Conservation (phyloP, 495 filamentous ascomycete genomes). For the Acidomyces sp. region DNA sequence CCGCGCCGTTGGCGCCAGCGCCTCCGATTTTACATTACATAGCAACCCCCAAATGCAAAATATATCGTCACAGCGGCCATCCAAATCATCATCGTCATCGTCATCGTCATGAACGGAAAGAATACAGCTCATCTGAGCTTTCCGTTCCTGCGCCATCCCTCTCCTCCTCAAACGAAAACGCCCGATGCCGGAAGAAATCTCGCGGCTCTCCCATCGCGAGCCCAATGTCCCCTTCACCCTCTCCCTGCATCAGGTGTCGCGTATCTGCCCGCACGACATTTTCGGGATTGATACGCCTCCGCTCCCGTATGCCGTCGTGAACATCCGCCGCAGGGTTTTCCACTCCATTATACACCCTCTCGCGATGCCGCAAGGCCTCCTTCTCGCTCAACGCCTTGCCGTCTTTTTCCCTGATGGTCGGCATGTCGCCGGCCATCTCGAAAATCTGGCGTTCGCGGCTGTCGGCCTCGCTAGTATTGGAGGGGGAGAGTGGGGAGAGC, state of each 20-base stretch:
- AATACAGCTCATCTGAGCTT: too few relatives aligned
- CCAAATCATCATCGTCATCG: too few relatives aligned
- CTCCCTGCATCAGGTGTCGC: neutral
- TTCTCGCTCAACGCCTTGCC: constrained; percentile 27
- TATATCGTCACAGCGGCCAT: too few relatives aligned
- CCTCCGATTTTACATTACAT: too few relatives aligned
- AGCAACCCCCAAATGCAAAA: too few relatives aligned
- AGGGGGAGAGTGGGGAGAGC: constrained; percentile 15
- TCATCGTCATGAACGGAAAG: too few relatives aligned
- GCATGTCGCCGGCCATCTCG: constrained; percentile 30
- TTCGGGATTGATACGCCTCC: constrained; percentile 5
- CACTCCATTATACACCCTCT: constrained; percentile 28
- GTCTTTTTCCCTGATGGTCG: constrained; percentile 24
- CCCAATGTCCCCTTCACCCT: neutral
- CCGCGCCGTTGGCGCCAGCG: too few relatives aligned
- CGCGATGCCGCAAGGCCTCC: constrained; percentile 26
- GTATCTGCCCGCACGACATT: constrained; percentile 6
- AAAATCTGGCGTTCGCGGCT: constrained; percentile 25
- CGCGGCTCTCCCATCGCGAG: neutral
- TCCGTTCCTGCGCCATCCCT: neutral
- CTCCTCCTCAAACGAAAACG: constrained; percentile 13
- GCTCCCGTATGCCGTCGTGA: neutral
- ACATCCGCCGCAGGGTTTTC: constrained; percentile 10
- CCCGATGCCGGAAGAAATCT: constrained; percentile 7
- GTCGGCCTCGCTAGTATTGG: constrained; percentile 19